Conservation (phyloP, 2,329 filamentous ascomycete species). For the Colletotrichum coccodes region DNA sequence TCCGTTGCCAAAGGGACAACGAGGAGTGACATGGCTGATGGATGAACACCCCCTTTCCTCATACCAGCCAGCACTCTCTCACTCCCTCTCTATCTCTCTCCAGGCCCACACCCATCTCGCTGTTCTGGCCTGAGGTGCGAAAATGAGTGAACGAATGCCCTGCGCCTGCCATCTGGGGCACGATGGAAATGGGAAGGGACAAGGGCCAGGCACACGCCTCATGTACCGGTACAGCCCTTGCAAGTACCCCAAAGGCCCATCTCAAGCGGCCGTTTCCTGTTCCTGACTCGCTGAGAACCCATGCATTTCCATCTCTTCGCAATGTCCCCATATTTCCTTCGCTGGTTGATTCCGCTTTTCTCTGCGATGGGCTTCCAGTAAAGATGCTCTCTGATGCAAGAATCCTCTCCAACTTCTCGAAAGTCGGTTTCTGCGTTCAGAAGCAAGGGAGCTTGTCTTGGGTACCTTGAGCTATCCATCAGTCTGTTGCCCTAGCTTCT, state of each 20-base stretch:
- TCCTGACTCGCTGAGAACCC: constrained; percentile 32
- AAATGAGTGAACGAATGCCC: background rate
- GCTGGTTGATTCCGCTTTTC: constrained; percentile 32
- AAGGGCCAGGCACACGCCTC: background rate
- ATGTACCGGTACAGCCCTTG: constrained; percentile 29
- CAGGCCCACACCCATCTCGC: background rate
- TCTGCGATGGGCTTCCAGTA: constrained; percentile 28
- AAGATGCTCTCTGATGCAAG: constrained; percentile 14
- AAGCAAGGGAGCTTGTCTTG: constrained; percentile 30
- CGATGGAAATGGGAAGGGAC: background rate
- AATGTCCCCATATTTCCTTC: constrained; percentile 15
- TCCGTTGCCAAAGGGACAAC: background rate
- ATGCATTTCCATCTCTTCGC: constrained; percentile 11
- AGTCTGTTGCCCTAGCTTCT: constrained; percentile 19
- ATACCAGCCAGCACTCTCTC: background rate
- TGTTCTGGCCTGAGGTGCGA: background rate
- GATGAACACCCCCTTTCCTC: background rate
- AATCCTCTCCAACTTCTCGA: constrained; percentile 27
- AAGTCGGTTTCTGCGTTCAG: constrained; percentile 30
- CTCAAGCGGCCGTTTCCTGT: constrained; percentile 31
- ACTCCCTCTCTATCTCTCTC: background rate
- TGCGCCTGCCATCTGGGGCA: background rate
- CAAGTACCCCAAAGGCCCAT: constrained; percentile 21
- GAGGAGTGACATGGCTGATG: background rate
- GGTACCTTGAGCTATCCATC: constrained; percentile 25